Evolutionary conservation across 75 land plant species (phyloP).

Genomic region (Pinus albicaulis): DNA sequence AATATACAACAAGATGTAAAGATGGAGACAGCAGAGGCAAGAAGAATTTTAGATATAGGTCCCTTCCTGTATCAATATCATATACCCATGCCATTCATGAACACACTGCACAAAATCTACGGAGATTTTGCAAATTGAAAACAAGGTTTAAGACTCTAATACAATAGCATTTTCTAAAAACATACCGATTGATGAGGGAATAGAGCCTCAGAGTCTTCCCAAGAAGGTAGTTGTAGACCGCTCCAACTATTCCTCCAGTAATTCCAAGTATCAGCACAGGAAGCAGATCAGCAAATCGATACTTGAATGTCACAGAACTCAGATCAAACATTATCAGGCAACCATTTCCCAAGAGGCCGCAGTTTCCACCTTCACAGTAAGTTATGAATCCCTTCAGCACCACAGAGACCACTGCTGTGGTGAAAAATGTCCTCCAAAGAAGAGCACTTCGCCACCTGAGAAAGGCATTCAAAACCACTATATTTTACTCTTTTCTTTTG

Average conservation of each 20-base stretch:
- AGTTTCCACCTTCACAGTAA: conserved; percentile 60
- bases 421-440: conserved; percentile 90
- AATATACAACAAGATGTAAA: conserved; percentile 69
- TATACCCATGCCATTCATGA: background rate
- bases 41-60: conserved; percentile 46
- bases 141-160: too few species aligned
- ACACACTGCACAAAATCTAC: too few species aligned
- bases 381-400: conserved; percentile 66
- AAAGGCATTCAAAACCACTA: background rate
- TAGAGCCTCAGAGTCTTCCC: conserved; percentile 60
- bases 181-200: conserved; percentile 63
- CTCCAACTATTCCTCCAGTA: conserved; percentile 76
- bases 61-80: conserved; percentile 69
- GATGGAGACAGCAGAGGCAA: conserved; percentile 48
- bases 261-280: conserved; percentile 70
- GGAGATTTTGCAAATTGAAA: too few species aligned
- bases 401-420: conserved; percentile 79
- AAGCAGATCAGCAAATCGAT: conserved; percentile 45
- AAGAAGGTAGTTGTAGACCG: conserved; percentile 70
- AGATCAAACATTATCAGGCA: conserved; percentile 48
- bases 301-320: conserved; percentile 16
- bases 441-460: conserved; percentile 88
- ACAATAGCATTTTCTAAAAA: background rate
- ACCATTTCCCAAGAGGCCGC: conserved; percentile 83
- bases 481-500: too few species aligned